Evolutionary conservation across 2,329 filamentous ascomycete genomes (phyloP).

Genomic region (Epichloe sibirici): DNA sequence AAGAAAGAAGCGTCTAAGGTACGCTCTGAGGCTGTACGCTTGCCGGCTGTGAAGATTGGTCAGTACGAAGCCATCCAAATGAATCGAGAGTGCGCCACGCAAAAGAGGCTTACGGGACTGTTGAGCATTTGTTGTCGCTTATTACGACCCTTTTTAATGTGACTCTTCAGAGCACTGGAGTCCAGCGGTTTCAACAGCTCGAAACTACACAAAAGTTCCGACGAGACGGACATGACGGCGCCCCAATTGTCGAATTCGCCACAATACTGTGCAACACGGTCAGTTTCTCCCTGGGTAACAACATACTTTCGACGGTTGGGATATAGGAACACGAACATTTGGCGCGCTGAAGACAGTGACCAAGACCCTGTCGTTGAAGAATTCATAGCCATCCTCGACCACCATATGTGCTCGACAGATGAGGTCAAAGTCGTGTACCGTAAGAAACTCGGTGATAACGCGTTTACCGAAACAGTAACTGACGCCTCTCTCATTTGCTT

Average conservation of each 20-base stretch:
- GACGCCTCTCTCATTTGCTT: slow-evolving; percentile 90
- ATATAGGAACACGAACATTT: slow-evolving; percentile 55
- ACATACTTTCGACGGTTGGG: background rate
- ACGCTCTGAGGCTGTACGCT: slow-evolving; percentile 42
- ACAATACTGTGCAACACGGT: slow-evolving; percentile 55
- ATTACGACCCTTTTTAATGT: slow-evolving; percentile 96
- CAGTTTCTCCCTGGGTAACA: background rate
- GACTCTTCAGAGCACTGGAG: slow-evolving; percentile 89
- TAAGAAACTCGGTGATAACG: slow-evolving; percentile 91
- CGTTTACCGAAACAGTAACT: slow-evolving; percentile 98
- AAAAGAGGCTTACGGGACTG: slow-evolving; percentile 63
- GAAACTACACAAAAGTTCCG: slow-evolving; percentile 89
- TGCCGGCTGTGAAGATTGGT: slow-evolving; percentile 30
- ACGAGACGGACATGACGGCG: slow-evolving; percentile 94
- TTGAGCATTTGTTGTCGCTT: slow-evolving; percentile 92
- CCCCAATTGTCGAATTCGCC: slow-evolving; percentile 99
- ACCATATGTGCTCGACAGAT: slow-evolving; percentile 99
- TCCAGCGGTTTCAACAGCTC: slow-evolving; percentile 93
- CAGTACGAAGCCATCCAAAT: background rate
- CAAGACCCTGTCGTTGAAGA: slow-evolving; percentile 88
- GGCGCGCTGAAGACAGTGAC: slow-evolving; percentile 97
- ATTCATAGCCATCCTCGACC: slow-evolving; percentile 97
- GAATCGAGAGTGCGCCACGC: background rate
- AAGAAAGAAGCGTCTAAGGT: background rate
- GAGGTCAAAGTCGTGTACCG: slow-evolving; percentile 90